Evolutionary conservation across 805 yeast genomes (phyloP).

Genomic region (Pichia pseudocactophila): DNA sequence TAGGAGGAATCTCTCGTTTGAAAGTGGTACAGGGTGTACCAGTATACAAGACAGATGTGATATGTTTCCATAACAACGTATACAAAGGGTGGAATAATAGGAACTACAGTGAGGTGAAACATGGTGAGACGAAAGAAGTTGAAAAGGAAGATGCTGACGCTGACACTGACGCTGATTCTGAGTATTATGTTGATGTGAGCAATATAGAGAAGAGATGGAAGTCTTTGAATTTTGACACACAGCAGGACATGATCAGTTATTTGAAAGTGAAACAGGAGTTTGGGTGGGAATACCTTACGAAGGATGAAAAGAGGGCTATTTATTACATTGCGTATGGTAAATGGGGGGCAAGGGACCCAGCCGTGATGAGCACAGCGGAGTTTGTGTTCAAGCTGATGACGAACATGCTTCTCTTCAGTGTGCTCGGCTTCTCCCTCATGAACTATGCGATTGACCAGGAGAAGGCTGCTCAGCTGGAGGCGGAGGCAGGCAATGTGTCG

Average conservation of each 20-base stretch:
- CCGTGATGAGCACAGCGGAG: slow-evolving; percentile 24
- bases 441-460: slow-evolving; percentile 27
- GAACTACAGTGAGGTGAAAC: too few relatives aligned
- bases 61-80: too few relatives aligned
- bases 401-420: slow-evolving; percentile 26
- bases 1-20: too few relatives aligned
- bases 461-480: slow-evolving; percentile 5
- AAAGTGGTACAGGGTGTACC: too few relatives aligned
- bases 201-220: slow-evolving; percentile 28
- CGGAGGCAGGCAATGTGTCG: too few relatives aligned
- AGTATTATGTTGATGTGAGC: slow-evolving; percentile 24
- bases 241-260: slow-evolving; percentile 29
- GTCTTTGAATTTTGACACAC: slow-evolving; percentile 25
- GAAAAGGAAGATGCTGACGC: slow-evolving; percentile 17
- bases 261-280: slow-evolving; percentile 30
- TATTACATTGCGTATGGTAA: slow-evolving; percentile 51
- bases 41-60: too few relatives aligned
- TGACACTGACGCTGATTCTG: too few relatives aligned
- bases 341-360: slow-evolving; percentile 50
- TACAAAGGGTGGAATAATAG: too few relatives aligned
- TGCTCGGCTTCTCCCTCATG: slow-evolving; percentile 26
- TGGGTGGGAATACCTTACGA: slow-evolving; percentile 32
- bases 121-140: not conserved
- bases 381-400: slow-evolving; percentile 27
- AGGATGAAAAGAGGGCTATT: slow-evolving; percentile 49